Evolutionary conservation across 805 yeast species (phyloP).

Genomic region (Yamadazyma nakazawae): DNA sequence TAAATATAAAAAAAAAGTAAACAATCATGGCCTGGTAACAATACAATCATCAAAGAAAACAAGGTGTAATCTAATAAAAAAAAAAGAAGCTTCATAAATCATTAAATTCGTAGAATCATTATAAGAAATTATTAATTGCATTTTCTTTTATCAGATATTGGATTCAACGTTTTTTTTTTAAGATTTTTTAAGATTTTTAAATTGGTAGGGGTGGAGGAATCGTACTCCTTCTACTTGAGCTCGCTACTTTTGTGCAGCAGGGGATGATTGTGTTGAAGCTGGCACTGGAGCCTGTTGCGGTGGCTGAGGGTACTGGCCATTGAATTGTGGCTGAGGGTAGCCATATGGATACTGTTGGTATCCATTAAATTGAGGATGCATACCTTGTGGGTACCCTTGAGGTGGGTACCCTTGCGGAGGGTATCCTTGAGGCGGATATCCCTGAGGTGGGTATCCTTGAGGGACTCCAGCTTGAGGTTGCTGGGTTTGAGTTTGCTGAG

Average conservation of each 20-base stretch:
- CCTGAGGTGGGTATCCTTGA: conserved; percentile 9
- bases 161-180: conserved; percentile 3
- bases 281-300: conserved; percentile 9
- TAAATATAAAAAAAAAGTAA: background rate
- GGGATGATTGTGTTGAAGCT: conserved; percentile 8
- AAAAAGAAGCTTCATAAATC: conserved; percentile 9
- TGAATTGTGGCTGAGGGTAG: conserved; percentile 15
- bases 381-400: conserved; percentile 16
- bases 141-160: conserved; percentile 2
- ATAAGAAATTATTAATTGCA: background rate
- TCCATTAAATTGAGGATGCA: conserved; percentile 24
- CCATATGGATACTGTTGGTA: conserved; percentile 19
- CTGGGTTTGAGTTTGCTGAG: conserved; percentile 4
- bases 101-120: conserved; percentile 8
- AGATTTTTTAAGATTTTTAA: conserved; percentile 1
- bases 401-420: conserved; percentile 15
- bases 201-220: background rate
- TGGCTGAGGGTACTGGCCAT: conserved; percentile 18
- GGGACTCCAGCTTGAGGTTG: conserved; percentile 13
- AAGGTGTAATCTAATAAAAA: conserved; percentile 2
- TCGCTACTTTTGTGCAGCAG: conserved; percentile 10
- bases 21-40: conserved; percentile 3
- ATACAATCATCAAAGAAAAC: conserved; percentile 4
- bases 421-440: conserved; percentile 7
- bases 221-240: background rate